phyloP scores from a whole-genome alignment of 2,329 filamentous ascomycete genomes.

The Emergomyces pasteurianus region DNA sequence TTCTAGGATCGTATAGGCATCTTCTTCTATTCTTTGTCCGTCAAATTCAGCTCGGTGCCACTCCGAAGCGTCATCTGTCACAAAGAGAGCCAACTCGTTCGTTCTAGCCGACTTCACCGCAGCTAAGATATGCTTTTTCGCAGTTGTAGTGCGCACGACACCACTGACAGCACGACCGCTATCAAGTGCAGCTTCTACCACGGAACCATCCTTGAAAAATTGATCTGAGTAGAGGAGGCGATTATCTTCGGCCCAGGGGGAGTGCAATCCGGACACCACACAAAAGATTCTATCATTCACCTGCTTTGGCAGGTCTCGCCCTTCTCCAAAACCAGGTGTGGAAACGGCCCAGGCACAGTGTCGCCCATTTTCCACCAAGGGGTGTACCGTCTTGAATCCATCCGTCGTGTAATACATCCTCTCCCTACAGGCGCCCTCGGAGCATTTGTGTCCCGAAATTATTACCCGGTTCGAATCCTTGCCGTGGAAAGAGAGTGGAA shows the following conservation, averaged over 20 bases:
- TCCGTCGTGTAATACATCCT: conserved; percentile 65
- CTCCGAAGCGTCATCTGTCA: conserved; percentile 67
- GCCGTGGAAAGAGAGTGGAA: conserved; percentile 66
- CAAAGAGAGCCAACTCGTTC: conserved; percentile 82
- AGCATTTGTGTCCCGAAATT: conserved; percentile 64
- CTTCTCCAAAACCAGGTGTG: conserved; percentile 50
- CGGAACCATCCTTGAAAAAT: conserved; percentile 53
- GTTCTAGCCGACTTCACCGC: conserved; percentile 69
- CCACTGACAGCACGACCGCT: conserved; percentile 63
- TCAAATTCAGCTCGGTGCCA: conserved; percentile 93
- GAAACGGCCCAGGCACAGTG: conserved; percentile 84
- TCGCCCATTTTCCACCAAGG: conserved; percentile 55
- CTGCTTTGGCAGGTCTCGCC: conserved; percentile 46
- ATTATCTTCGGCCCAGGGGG: conserved; percentile 59
- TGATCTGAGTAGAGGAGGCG: conserved; percentile 70
- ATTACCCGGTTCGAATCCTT: conserved; percentile 73
- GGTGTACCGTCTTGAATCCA: conserved; percentile 60
- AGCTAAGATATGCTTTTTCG: conserved; percentile 77
- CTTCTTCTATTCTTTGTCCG: conserved; percentile 69
- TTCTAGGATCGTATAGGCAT: conserved; percentile 84
- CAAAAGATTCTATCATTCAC: conserved; percentile 67
- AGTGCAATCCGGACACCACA: conserved; percentile 61
- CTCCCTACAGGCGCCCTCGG: conserved; percentile 51
- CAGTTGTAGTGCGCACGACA: conserved; percentile 66
- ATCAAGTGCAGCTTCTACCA: conserved; percentile 63